Conservation (phyloP, 75 land plant genomes). For the Sequoia sempervirens region DNA sequence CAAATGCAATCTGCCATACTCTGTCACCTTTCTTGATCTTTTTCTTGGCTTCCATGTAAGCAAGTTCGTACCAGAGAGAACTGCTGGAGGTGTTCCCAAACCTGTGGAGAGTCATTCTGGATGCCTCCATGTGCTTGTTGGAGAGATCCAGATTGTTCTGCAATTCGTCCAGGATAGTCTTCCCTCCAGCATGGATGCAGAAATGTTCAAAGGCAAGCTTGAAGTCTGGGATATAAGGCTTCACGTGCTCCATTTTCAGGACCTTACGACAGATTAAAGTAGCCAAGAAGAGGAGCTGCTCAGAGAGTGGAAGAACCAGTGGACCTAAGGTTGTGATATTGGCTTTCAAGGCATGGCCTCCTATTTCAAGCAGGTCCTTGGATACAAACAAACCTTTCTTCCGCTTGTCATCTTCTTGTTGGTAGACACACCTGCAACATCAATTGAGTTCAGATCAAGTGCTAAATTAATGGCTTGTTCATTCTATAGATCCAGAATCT, state of each 20-base stretch:
- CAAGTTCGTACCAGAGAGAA: slow-evolving; percentile 73
- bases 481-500: slow-evolving; percentile 2
- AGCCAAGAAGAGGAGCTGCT: slow-evolving; percentile 57
- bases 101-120: slow-evolving; percentile 72
- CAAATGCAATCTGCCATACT: slow-evolving; percentile 75
- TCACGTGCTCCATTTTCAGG: slow-evolving; percentile 21
- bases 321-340: slow-evolving; percentile 73
- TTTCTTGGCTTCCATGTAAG: slow-evolving; percentile 67
- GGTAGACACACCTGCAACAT: slow-evolving; percentile 47
- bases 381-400: slow-evolving; percentile 72
- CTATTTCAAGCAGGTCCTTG: slow-evolving; percentile 59
- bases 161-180: slow-evolving; percentile 76
- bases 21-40: slow-evolving; percentile 63
- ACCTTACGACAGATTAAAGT: slow-evolving; percentile 34
- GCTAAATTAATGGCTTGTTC: neutral
- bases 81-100: slow-evolving; percentile 73
- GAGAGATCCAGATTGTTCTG: slow-evolving; percentile 60
- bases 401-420: slow-evolving; percentile 69
- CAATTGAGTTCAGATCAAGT: neutral
- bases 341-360: slow-evolving; percentile 63
- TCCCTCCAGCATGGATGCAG: slow-evolving; percentile 79
- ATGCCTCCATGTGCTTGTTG: slow-evolving; percentile 68
- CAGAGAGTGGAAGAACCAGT: slow-evolving; percentile 63
- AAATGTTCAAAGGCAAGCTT: slow-evolving; percentile 76
- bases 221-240: slow-evolving; percentile 60